phyloP scores from a whole-genome alignment of 163 green algal species.

The Chlamydomonas reinhardtii region DNA sequence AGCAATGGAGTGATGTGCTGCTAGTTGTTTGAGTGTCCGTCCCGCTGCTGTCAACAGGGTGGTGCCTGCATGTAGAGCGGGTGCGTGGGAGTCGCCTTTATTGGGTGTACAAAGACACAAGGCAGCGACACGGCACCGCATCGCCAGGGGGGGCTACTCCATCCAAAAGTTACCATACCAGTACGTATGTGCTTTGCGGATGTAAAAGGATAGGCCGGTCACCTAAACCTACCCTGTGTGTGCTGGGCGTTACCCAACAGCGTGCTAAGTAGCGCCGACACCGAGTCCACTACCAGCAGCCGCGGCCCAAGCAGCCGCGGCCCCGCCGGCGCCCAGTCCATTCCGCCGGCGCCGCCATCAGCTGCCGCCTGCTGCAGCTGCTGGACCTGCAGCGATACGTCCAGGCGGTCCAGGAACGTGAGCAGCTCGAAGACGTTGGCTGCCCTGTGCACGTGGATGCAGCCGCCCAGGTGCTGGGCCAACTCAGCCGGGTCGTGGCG shows the following conservation, averaged over 20 bases:
- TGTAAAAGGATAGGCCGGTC: too few species aligned
- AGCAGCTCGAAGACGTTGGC: constrained; percentile 61
- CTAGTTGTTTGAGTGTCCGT: constrained; percentile 63
- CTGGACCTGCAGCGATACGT: constrained; percentile 15
- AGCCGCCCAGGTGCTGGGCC: neutral
- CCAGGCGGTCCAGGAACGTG: constrained; percentile 52
- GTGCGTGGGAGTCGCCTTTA: too few species aligned
- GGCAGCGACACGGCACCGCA: too few species aligned
- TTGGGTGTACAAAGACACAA: too few species aligned
- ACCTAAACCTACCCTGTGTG: constrained; percentile 49
- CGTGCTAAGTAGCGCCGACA: constrained; percentile 70
- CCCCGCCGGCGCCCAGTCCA: neutral
- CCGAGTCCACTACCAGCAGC: constrained; percentile 74
- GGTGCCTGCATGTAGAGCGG: constrained; percentile 1
- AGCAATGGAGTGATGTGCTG: constrained; percentile 44
- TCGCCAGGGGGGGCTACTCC: too few species aligned
- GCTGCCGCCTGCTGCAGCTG: constrained; percentile 15
- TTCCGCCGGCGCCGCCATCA: neutral
- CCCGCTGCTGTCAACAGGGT: constrained; percentile 58
- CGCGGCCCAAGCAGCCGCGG: neutral
- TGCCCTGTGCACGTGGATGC: constrained; percentile 24
- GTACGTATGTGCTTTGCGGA: too few species aligned
- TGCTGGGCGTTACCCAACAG: constrained; percentile 69
- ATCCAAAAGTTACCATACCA: too few species aligned
- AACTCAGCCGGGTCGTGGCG: neutral